Evolutionary conservation across 1,139 yeast species (phyloP), one percentile per base, ranked within the genome.

Genomic region (Kodamaea plutei): DNA sequence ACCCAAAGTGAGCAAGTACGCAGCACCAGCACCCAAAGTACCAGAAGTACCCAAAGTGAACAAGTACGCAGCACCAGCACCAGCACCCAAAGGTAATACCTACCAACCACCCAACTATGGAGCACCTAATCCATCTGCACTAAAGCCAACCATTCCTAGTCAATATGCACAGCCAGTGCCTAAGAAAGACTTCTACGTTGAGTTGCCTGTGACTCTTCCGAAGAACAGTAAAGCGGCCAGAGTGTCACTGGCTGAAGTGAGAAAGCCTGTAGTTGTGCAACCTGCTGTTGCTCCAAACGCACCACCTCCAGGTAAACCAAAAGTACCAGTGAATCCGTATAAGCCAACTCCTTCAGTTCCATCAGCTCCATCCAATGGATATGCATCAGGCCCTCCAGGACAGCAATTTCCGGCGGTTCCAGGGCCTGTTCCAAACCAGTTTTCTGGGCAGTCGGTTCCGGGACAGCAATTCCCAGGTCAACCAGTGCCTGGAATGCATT

Each of bases 131-230:
- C 8, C 20, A 5, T 9, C 12, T 3, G 27, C 19, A 13, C 8
- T 20, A 15, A 13, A 26, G 8, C 20, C 15, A 11, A 13, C 21
- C 22, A 9, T 11, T n/a, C 14, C 26, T 14, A 8, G 4, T 11
- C 16, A 6, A n/a, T 4, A 6, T 12, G 25, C 25, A 15, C 14
- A 12, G 15, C 34, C 43, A 6, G 28, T 37, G 11, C 37, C 38
- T 14, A 28, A 31, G 25, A 39, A 34, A 19, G 35, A 50, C 4
- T 77, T 77, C 44, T 77, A 73, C 46, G 80, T 73, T 38, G 83
- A 77, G 35, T 54, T 74, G 25, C 84, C 73, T 2, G 52, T 61
- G 17, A 42, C 49, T 3, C 40, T 53, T 29, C 62, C 64, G 4
- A 44, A 44, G 26, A 40, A 41, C 5, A 49, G 47, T 9, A 52